A percentile compares a stretch with the other conserved stretches of the same genome.
phyloP scores from a whole-genome alignment of 305 asterid genomes.

The Salvia sclarea region DNA sequence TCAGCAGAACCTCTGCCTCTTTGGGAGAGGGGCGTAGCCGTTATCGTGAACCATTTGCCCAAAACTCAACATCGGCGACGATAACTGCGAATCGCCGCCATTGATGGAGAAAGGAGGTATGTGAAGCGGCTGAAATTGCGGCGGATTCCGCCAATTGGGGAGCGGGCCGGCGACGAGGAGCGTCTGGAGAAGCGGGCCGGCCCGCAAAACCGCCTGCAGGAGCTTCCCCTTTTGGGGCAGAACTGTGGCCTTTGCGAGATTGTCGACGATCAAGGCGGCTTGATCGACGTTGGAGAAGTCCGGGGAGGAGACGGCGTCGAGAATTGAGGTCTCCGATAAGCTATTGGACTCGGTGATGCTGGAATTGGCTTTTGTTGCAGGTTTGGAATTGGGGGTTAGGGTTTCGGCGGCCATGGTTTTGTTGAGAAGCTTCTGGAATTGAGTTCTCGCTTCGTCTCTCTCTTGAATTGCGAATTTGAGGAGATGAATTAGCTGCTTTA shows the following conservation, averaged over 20 bases:
- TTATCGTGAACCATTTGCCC: constrained; percentile 5
- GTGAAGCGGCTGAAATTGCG: constrained; percentile 49
- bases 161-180: constrained; percentile 74
- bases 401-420: constrained; percentile 16
- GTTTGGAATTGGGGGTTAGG: constrained; percentile 35
- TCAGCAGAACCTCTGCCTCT: constrained; percentile 52
- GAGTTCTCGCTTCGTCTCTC: constrained; percentile 73
- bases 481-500: constrained; percentile 52
- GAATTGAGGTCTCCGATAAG: constrained; percentile 43
- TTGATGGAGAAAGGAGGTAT: constrained; percentile 60
- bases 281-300: constrained; percentile 55
- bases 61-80: constrained; percentile 43
- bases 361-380: constrained; percentile 54
- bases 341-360: constrained; percentile 67
- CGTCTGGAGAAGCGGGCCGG: constrained; percentile 66
- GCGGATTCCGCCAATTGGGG: constrained; percentile 87
- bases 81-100: constrained; percentile 37
- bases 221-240: constrained; percentile 64
- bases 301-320: constrained; percentile 49
- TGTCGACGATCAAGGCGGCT: constrained; percentile 48
- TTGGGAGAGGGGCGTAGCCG: constrained; percentile 34
- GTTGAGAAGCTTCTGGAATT: constrained; percentile 53
- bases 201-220: constrained; percentile 59
- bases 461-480: constrained; percentile 52
- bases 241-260: constrained; percentile 43